Base-by-base conservation (phyloP, 2,329 filamentous ascomycete species). In the Claviceps pazoutovae region DNA sequence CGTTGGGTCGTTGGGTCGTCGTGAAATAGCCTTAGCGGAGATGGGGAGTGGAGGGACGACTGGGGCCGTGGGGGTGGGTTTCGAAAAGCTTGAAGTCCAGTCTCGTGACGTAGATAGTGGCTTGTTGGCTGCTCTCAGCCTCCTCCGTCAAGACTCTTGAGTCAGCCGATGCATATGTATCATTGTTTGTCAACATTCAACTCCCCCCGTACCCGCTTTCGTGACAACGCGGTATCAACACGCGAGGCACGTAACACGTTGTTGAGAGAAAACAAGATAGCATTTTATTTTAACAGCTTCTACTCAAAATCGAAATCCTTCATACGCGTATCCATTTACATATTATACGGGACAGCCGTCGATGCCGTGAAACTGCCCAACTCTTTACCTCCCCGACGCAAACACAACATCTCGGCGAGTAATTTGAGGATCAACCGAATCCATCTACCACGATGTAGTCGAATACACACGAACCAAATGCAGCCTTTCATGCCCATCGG, bases 71-170 rank as follows among this genome's bases (percentile, higher is more conserved):
- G 43, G 21, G 21, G 4, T 43, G 45, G 17, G 4, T 34, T 16
- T 45, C 41, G 36, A 45, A 51, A 47, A 50, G 51, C 43, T 50
- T 17, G 44, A 48, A 46, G 17, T 45, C 46, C 34, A 50, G 52
- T 56, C 56, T 57, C 55, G 55, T 57, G 56, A 57, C 55, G 53
- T 54, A 53, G 44, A 23, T 19, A n/a, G 21, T 14, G 8, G 30
- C 8, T 7, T 6, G 45, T 17, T 34, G 19, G 37, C 37, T 17
- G 13, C n/a, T 42, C 19, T 19, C 19, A 19, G 19, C 19, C 19
- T 19, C 16, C 17, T 42, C n/a, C n/a, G 1, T 19, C 17, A n/a
- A 19, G 19, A 19, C 19, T 21, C 21, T 21, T 21, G 21, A 21
- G 21, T 21, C 23, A 26, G 23, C 23, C 23, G 23, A 26, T 26